Evolutionary conservation across 768 basidiomycete genomes (phyloP).

Genomic region (Tylopilus sp.): DNA sequence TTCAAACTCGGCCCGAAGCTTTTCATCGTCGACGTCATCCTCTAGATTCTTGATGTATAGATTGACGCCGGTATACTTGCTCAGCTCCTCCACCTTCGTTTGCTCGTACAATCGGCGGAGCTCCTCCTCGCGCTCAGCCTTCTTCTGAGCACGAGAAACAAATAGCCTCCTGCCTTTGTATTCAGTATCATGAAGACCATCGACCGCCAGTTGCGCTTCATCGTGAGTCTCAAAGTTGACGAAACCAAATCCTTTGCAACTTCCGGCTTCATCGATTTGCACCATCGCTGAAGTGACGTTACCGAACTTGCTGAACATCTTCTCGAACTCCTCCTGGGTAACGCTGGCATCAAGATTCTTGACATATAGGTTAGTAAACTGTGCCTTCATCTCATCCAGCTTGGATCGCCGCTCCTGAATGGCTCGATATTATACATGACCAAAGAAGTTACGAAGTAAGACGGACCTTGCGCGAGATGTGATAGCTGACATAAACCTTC

Average conservation of each 20-base stretch:
- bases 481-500: conserved; percentile 97
- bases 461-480: conserved; percentile 91
- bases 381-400: conserved; percentile 94
- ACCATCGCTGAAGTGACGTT: conserved; percentile 86
- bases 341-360: conserved; percentile 92
- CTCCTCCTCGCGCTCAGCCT: conserved; percentile 97
- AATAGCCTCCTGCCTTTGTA: conserved; percentile 86
- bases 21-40: conserved; percentile 97
- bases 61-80: conserved; percentile 99
- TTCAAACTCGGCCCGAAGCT: conserved; percentile 94
- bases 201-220: conserved; percentile 86
- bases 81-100: conserved; percentile 94
- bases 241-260: conserved; percentile 96
- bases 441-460: no score
- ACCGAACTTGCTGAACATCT: conserved; percentile 76
- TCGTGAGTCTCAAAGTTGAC: conserved; percentile 96
- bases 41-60: conserved; percentile 99
- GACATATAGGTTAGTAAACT: conserved; percentile 98
- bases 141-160: conserved; percentile 97
- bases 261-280: conserved; percentile 81
- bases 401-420: conserved; percentile 92
- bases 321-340: conserved; percentile 80
- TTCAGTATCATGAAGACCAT: conserved; percentile 83
- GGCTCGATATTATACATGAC: background rate
- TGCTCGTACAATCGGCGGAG: conserved; percentile 90